These are phyloP conservation scores for Trichoderma koningiopsis DNA, from an alignment of 2,329 filamentous ascomycete genomes.

Conservation along the genomic window DNA sequence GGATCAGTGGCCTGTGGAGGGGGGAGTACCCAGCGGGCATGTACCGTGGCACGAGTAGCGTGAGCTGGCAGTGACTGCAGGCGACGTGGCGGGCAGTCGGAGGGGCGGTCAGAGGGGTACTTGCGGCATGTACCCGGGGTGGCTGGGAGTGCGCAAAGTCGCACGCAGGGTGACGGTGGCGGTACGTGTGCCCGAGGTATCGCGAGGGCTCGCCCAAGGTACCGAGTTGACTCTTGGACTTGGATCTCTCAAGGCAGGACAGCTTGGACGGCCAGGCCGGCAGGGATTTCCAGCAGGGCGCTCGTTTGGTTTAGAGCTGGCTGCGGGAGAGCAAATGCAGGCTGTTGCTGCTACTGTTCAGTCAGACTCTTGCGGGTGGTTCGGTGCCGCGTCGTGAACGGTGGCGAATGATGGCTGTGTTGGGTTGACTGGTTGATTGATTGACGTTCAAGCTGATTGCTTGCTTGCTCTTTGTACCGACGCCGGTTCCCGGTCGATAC, in stretches of 20 bases:
- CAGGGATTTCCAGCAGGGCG: slow-evolving; percentile 30
- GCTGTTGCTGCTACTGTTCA: too few relatives aligned
- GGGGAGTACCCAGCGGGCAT: slow-evolving; percentile 9
- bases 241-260: not conserved
- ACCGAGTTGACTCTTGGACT: too few relatives aligned
- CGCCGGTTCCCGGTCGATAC: not conserved
- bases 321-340: not conserved
- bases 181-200: slow-evolving; percentile 5
- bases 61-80: slow-evolving; percentile 12
- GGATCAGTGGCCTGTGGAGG: slow-evolving; percentile 3
- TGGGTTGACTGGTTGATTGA: not conserved
- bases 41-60: slow-evolving; percentile 22
- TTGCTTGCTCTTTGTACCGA: not conserved
- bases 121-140: not conserved
- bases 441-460: not conserved
- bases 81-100: slow-evolving; percentile 19
- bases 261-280: slow-evolving; percentile 29
- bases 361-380: not conserved
- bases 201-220: too few relatives aligned
- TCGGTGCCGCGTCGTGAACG: not conserved
- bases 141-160: slow-evolving; percentile 11
- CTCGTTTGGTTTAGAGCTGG: slow-evolving; percentile 31
- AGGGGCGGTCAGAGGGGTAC: slow-evolving; percentile 20
- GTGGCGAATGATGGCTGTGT: slow-evolving; percentile 20
- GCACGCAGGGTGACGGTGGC: slow-evolving; percentile 22